Conservation (phyloP, 2,329 filamentous ascomycete genomes). For the Aspergillus sergii region DNA sequence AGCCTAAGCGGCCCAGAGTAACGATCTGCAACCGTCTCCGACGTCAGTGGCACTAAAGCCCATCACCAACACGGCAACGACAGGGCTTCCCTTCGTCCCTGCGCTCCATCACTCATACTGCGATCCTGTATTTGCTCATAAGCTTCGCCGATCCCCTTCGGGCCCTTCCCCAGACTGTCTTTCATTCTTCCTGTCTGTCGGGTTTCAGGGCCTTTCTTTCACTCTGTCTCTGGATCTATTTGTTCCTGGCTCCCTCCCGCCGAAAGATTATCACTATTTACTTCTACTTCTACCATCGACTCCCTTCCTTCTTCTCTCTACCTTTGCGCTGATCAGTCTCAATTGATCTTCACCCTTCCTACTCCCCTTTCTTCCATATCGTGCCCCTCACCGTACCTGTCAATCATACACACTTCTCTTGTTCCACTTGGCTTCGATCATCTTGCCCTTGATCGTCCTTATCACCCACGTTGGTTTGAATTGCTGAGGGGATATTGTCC, state of each 20-base stretch:
- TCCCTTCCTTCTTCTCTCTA: background rate
- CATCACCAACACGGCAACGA: slow-evolving; percentile 27
- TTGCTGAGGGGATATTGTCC: slow-evolving; percentile 4
- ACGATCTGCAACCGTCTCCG: slow-evolving; percentile 44
- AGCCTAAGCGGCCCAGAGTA: slow-evolving; percentile 31
- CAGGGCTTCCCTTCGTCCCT: slow-evolving; percentile 33
- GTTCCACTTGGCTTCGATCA: slow-evolving; percentile 10
- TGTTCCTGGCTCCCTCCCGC: slow-evolving; percentile 9
- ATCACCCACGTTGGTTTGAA: slow-evolving; percentile 11
- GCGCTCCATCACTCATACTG: slow-evolving; percentile 31
- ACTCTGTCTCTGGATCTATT: slow-evolving; percentile 17
- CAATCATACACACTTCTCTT: background rate
- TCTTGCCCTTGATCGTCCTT: slow-evolving; percentile 16
- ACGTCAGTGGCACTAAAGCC: slow-evolving; percentile 43
- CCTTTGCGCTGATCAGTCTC: slow-evolving; percentile 8
- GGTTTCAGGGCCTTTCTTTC: slow-evolving; percentile 17
- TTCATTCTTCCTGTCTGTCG: slow-evolving; percentile 24
- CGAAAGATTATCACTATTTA: slow-evolving; percentile 15
- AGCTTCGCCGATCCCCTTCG: slow-evolving; percentile 48
- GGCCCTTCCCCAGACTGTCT: slow-evolving; percentile 40
- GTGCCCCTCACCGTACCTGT: slow-evolving; percentile 3
- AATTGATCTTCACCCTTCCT: slow-evolving; percentile 8
- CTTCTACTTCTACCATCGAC: slow-evolving; percentile 10
- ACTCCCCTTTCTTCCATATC: slow-evolving; percentile 6
- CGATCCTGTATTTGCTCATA: slow-evolving; percentile 43